Evolutionary conservation across 2,329 filamentous ascomycete species (phyloP).

Genomic region (Aspergillus nomiae): DNA sequence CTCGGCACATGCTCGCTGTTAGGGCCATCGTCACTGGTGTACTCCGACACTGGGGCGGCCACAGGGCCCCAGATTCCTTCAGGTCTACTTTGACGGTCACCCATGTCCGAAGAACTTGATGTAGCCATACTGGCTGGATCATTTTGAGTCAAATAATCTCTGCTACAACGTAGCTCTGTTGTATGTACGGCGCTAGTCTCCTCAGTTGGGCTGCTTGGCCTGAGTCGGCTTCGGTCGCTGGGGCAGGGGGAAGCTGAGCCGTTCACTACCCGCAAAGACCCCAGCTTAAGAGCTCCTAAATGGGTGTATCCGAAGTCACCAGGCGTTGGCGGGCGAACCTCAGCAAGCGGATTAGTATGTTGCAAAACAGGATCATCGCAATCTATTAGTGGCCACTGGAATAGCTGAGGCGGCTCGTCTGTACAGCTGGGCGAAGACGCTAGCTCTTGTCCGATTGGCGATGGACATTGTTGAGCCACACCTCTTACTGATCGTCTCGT

Average conservation of each 20-base stretch:
- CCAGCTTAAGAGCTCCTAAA: constrained; percentile 41
- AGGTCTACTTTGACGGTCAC: neutral
- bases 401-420: constrained; percentile 3
- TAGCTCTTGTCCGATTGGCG: constrained; percentile 27
- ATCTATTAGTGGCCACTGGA: constrained; percentile 23
- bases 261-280: constrained; percentile 44
- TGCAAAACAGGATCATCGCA: constrained; percentile 16
- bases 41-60: neutral
- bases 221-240: constrained; percentile 34
- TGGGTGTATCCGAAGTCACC: constrained; percentile 40
- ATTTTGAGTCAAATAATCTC: constrained; percentile 2
- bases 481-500: constrained; percentile 36
- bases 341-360: constrained; percentile 13
- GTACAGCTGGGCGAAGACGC: constrained; percentile 14
- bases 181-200: constrained; percentile 7
- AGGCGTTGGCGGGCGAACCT: constrained; percentile 28
- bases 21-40: neutral
- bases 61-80: neutral
- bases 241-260: constrained; percentile 40
- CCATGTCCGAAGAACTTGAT: neutral
- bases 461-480: constrained; percentile 23
- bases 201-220: constrained; percentile 15
- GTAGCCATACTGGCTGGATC: neutral
- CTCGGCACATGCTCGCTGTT: neutral
- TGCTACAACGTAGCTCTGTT: neutral